Base-by-base conservation (phyloP, 768 basidiomycete species). In the Rossbeevera mucosa region DNA sequence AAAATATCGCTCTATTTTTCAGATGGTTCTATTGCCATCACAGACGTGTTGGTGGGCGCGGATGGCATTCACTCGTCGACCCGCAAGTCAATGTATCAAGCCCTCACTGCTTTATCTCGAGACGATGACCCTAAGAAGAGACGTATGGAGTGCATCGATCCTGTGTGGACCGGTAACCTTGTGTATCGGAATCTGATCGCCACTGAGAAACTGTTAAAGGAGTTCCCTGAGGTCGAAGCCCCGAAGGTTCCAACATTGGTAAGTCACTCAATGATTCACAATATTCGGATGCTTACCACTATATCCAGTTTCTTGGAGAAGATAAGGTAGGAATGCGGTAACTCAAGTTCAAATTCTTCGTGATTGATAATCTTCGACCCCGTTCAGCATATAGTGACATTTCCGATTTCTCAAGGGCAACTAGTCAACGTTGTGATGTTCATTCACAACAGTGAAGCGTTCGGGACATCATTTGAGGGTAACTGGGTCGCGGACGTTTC, bases 41-140 rank as follows among this genome's bases (percentile, higher is more conserved):
- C 74, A 30, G 75, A 79, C 47, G 50, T 78, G 7, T 62, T 79
- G 31, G 55, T 78, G 6, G 76, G 73, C 2, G 66, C 72, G 7
- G 77, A 78, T 50, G 77, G 76, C 2, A 64, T 78, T 51, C 72
- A 62, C 22, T 78, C 76, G 0, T 60, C 58, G 24, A 61, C 64
- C 4, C 65, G 72, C 31, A 58, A 40, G 20, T 54, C 55, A 12
- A 63, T 74, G 58, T 63, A 67, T 28, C 29, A 50, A 40, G 45
- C 50, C 2, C 45, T 63, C 2, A 62, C 57, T 22, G 55, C 56
- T 14, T 46, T 31, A 11, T 12, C 26, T 9, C n/a, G 2, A 36
- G 53, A 60, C 12, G 51, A 53, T 8, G 44, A 44, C 6, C 51
- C 46, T 12, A 48, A 36, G 29, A 51, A 53, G n/a, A 42, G 13